These are phyloP conservation scores for Stevia rebaudiana DNA, from an alignment of 140 eudicot genomes.

Conservation along the genomic window DNA sequence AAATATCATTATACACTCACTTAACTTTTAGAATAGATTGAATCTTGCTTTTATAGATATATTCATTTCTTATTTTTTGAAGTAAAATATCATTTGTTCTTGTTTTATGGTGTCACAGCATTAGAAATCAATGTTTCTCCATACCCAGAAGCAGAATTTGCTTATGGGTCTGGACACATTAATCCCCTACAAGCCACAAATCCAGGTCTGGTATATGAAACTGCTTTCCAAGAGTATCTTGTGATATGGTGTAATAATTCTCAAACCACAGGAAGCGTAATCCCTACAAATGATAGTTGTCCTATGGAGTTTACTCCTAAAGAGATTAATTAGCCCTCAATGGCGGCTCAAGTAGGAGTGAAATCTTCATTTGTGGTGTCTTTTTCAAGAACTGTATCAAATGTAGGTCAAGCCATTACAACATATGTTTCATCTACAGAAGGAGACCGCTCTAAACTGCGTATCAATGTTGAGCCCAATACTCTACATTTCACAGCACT, in stretches of 20 bases:
- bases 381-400: slow-evolving; percentile 19
- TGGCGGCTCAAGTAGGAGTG: slow-evolving; percentile 9
- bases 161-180: slow-evolving; percentile 40
- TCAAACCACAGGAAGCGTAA: background rate
- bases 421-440: slow-evolving; percentile 11
- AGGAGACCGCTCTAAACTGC: background rate
- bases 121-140: slow-evolving; percentile 16
- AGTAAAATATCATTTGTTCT: no score
- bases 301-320: background rate
- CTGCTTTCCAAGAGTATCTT: slow-evolving; percentile 15
- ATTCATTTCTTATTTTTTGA: no score
- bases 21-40: no score
- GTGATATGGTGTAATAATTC: slow-evolving; percentile 28
- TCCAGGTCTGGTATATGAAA: slow-evolving; percentile 49
- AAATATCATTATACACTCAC: no score
- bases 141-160: slow-evolving; percentile 27
- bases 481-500: slow-evolving; percentile 3
- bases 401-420: slow-evolving; percentile 15
- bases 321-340: slow-evolving; percentile 25
- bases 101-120: slow-evolving; percentile 11
- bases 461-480: background rate
- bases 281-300: background rate
- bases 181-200: slow-evolving; percentile 34
- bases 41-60: no score
- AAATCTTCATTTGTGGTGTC: background rate